These are phyloP conservation scores for Quercus alba DNA, from an alignment of 306 rosid genomes.

Conservation along the genomic window DNA sequence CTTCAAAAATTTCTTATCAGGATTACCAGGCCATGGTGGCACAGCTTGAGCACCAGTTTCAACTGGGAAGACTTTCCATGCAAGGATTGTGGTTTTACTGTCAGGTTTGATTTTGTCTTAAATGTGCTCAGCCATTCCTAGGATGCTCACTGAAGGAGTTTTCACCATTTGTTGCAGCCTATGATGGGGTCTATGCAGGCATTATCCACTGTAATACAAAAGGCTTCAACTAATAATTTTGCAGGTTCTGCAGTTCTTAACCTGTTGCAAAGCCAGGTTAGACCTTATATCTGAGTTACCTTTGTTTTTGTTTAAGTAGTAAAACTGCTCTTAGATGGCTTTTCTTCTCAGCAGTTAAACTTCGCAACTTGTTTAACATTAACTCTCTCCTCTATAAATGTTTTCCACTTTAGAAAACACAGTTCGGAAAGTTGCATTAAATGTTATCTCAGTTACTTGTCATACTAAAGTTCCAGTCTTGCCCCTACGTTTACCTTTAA, in stretches of 20 bases:
- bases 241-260: constrained; percentile 94
- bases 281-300: neutral
- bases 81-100: constrained; percentile 99
- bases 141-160: constrained; percentile 21
- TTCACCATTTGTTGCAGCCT: constrained; percentile 54
- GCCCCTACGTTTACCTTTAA: neutral
- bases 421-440: neutral
- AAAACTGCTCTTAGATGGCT: neutral
- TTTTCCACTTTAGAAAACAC: neutral
- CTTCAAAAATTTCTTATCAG: constrained; percentile 33
- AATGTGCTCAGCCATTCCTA: constrained; percentile 16
- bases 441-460: constrained; percentile 4
- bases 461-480: neutral
- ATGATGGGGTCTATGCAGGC: constrained; percentile 95
- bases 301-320: neutral
- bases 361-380: neutral
- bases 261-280: constrained; percentile 94
- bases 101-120: constrained; percentile 57
- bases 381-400: neutral
- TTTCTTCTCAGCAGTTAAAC: constrained; percentile 4
- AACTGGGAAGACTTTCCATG: constrained; percentile 85
- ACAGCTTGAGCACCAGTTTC: constrained; percentile 95
- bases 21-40: constrained; percentile 99
- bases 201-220: constrained; percentile 69
- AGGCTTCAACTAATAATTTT: constrained; percentile 69